Evolutionary conservation across 306 rosid genomes (phyloP), one percentile per base, ranked within the genome.

Genomic region (Adenanthera pavonina): DNA sequence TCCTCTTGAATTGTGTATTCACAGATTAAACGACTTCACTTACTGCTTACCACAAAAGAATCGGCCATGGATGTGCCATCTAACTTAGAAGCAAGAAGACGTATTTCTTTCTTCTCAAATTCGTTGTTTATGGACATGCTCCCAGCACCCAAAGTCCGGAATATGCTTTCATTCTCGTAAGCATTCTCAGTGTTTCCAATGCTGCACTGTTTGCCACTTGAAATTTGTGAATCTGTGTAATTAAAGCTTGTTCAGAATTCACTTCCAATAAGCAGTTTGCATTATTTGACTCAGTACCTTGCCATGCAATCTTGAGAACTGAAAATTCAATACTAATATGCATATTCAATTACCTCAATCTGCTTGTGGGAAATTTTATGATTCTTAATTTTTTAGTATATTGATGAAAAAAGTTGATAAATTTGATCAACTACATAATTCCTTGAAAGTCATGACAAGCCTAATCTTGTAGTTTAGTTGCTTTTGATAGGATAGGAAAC

Each of bases 131-230:
- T 95, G 99, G 91, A 93, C 70, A 95, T 95, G 99, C 99, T 96
- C 84, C 66, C 89, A 47, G 91, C 99, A 43, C 99, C 99, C 69
- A 95, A 93, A 95, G 98, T 95, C 80, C 97, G 94, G 84, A 93
- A 95, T 81, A 95, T 95, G 99, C 99, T 95, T 65, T 95, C 99
- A 48, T 95, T 95, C 96, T 93, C 99, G 99, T 95, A 92, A 89
- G 99, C 19, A 64, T 57, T 70, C 80, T 30, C 52, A 9, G 56
- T 7, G 46, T 7, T 35, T 19, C 62, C 36, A 61, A 43, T 76
- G 65, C 53, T 19, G 49, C 7, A 7, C 36, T 70, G 25, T 71
- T 72, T 74, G 76, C 67, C 76, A 49, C 62, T 62, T 68, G 64
- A 74, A 76, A 69, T 20, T 53, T 77, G 34, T 49, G 19, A 43